Evolutionary conservation across 345 rosid genomes (phyloP), one percentile per base, ranked within the genome.

Genomic region (Boechera stricta): DNA sequence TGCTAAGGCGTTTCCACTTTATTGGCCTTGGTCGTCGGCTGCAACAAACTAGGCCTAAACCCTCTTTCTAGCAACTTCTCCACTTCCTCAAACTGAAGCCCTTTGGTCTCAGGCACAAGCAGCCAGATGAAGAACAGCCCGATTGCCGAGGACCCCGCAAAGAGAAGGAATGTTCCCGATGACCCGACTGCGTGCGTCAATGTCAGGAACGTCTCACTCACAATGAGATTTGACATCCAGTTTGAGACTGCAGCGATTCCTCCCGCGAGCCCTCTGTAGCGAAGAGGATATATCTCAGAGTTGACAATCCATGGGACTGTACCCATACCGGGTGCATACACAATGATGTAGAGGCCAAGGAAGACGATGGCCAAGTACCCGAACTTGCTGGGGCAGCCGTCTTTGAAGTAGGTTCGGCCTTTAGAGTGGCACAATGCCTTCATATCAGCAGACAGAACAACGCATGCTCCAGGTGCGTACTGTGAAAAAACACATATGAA

Each of bases 271-370:
- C 97, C 98, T 82, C 96, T 82, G 74, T 91, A 91, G 48, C 88
- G 75, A 44, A 90, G 74, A 2, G 97, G 98, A 63, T 94, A 94
- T 9, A 94, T 94, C 87, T 94, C 96, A 8, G 98, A 91, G 85
- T 91, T 94, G 13, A 91, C 80, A 16, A 91, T 86, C 98, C 96
- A 87, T 0, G 96, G 96, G 18, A 77, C 90, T 0, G 94, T 86
- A 4, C 97, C 97, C 92, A 91, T 90, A n/a, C 98, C 93, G 0
- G 96, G 98, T 0, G 98, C 82, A 51, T 86, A 94, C 33, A 64
- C 57, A 12, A 94, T 67, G 66, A 90, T 89, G 80, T 94, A 93
- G 6, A 84, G 18, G 2, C 88, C 97, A 0, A 94, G 78, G 44
- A 91, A 76, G 26, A 90, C 49, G 2, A 91, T 85, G 0, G 98